These are phyloP conservation scores for Babesia gibsoni DNA, from an alignment of 169 alveolate species.

Conservation along the genomic window DNA sequence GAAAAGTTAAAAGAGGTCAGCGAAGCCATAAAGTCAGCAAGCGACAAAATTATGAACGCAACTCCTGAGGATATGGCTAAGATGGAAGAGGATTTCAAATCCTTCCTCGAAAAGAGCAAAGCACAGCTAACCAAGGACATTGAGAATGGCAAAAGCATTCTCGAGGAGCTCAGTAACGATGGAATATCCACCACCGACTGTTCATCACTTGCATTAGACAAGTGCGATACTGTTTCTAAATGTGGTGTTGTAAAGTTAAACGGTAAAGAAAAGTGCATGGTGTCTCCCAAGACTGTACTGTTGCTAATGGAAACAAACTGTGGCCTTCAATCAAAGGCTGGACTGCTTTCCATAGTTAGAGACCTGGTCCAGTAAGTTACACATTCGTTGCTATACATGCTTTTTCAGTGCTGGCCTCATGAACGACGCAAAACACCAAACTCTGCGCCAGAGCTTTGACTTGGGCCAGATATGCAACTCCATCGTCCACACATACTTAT, in stretches of 20 bases:
- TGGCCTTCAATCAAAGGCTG: slow-evolving; percentile 67
- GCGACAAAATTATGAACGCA: slow-evolving; percentile 17
- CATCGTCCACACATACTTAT: slow-evolving; percentile 61
- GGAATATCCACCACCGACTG: slow-evolving; percentile 41
- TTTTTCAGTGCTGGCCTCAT: slow-evolving; percentile 40
- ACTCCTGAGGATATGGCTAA: slow-evolving; percentile 35
- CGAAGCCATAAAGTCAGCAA: slow-evolving; percentile 9
- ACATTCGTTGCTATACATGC: not conserved
- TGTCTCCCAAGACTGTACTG: slow-evolving; percentile 63
- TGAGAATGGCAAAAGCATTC: slow-evolving; percentile 31
- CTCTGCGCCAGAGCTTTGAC: slow-evolving; percentile 60
- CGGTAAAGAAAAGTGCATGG: slow-evolving; percentile 58
- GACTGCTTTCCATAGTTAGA: slow-evolving; percentile 53
- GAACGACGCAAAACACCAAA: slow-evolving; percentile 38
- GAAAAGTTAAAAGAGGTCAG: slow-evolving; percentile 15
- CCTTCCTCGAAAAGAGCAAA: slow-evolving; percentile 6
- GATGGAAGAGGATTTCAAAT: slow-evolving; percentile 28
- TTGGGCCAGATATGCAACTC: slow-evolving; percentile 58
- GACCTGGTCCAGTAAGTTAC: slow-evolving; percentile 46
- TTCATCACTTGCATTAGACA: slow-evolving; percentile 21
- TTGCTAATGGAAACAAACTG: slow-evolving; percentile 64
- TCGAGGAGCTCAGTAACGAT: slow-evolving; percentile 55
- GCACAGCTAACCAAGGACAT: slow-evolving; percentile 9
- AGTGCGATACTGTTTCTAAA: slow-evolving; percentile 48
- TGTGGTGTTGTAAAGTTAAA: slow-evolving; percentile 48